Base-by-base conservation (phyloP, 257 asterid species). In the Nicotiana tomentosiformis region DNA sequence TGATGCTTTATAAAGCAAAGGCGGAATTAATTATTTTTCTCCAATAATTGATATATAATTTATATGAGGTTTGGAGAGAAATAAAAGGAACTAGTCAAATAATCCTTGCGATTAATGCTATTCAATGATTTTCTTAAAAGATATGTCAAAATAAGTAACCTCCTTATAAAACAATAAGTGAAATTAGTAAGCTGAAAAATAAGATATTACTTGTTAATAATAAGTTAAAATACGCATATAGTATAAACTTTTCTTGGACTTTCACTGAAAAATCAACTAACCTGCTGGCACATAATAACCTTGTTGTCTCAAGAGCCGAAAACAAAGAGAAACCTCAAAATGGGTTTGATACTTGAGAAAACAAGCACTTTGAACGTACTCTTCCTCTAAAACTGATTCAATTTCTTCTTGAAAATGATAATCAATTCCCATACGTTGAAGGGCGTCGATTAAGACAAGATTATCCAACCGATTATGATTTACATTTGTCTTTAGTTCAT, bases 261-360 rank as follows among this genome's bases (percentile, higher is more conserved):
- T 32, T 33, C 26, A 33, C 3, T 17, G 15, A 0, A 30, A 15
- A 33, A 35, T 4, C 18, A 58, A 33, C 30, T 66, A 39, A 88
- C 90, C 91, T 85, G 91, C 49, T 17, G 85, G 72, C 6, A 89
- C 87, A 17, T 37, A 26, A 77, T 85, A 68, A 35, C 91, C 92
- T 29, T 88, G 77, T 86, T 89, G 92, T 83, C 94, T 83, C 74
- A 85, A 39, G 18, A 89, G 88, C 60, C 91, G 82, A 72, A 91
- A 91, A 77, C 72, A 85, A 18, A 91, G 90, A 6, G 90, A 89
- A 86, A 83, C 85, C 14, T 82, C 53, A 51, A 51, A 58, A 20
- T 84, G 87, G 11, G 76, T 66, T 56, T 69, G 56, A 66, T 53
- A 67, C 20, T 83, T 82, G 60, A 62, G 17, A 62, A 61, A 62